These are phyloP conservation scores for Metschnikowia continentalis DNA, from an alignment of 805 yeast genomes.

Conservation along the genomic window DNA sequence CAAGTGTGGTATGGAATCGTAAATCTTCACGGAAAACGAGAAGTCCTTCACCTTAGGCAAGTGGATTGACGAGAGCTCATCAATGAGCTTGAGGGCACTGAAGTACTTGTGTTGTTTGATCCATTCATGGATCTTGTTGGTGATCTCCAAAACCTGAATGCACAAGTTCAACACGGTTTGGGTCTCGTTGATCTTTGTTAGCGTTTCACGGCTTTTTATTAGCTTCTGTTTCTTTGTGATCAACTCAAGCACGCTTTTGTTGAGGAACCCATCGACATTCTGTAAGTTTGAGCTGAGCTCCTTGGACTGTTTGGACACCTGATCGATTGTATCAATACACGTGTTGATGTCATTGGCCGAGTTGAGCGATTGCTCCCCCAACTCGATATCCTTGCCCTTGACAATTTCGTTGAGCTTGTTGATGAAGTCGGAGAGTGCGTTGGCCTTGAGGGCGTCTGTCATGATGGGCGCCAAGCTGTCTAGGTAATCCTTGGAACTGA, in stretches of 20 bases:
- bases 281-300: slow-evolving; percentile 52
- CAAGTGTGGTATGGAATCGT: slow-evolving; percentile 72
- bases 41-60: slow-evolving; percentile 67
- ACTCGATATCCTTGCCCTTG: slow-evolving; percentile 56
- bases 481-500: slow-evolving; percentile 62
- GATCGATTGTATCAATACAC: slow-evolving; percentile 61
- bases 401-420: slow-evolving; percentile 53
- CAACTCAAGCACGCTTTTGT: slow-evolving; percentile 62
- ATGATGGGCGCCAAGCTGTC: slow-evolving; percentile 79
- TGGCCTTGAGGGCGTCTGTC: slow-evolving; percentile 53
- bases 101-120: slow-evolving; percentile 72
- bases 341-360: slow-evolving; percentile 53
- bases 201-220: slow-evolving; percentile 58
- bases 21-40: slow-evolving; percentile 70
- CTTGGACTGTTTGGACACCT: slow-evolving; percentile 55
- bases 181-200: slow-evolving; percentile 67
- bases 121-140: slow-evolving; percentile 80
- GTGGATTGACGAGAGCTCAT: slow-evolving; percentile 66
- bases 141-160: slow-evolving; percentile 76
- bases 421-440: slow-evolving; percentile 54
- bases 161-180: slow-evolving; percentile 65
- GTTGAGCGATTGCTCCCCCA: slow-evolving; percentile 57
- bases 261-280: slow-evolving; percentile 53
- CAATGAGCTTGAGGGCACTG: slow-evolving; percentile 79
- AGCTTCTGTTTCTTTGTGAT: slow-evolving; percentile 57